Percentiles rank a stretch among this genome's conserved stretches.
Conservation (phyloP, 371 early-diverging fungal genomes). For the Apophysomyces variabilis region DNA sequence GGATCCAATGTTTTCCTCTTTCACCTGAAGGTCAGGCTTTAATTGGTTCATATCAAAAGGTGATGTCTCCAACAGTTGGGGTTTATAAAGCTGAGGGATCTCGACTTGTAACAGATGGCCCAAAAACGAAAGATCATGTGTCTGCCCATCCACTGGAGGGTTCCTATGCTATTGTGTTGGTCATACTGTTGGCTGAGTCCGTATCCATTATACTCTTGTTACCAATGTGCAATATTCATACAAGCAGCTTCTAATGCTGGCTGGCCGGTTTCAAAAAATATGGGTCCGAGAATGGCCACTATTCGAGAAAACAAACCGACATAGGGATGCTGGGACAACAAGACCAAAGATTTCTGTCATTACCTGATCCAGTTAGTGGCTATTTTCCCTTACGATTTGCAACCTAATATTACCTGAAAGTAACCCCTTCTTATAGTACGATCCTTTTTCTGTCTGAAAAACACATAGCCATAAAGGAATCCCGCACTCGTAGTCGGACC, state of each 20-base stretch:
- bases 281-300: slow-evolving; percentile 78
- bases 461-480: slow-evolving; percentile 90
- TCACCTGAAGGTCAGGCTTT: slow-evolving; percentile 68
- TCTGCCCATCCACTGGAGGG: slow-evolving; percentile 34
- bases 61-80: slow-evolving; percentile 83
- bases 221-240: slow-evolving; percentile 84
- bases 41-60: slow-evolving; percentile 71
- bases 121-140: slow-evolving; percentile 77
- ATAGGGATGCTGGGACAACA: slow-evolving; percentile 88
- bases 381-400: neutral
- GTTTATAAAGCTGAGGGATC: slow-evolving; percentile 76
- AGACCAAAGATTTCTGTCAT: slow-evolving; percentile 80
- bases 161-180: slow-evolving; percentile 18
- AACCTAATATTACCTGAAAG: slow-evolving; percentile 66
- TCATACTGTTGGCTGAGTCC: neutral
- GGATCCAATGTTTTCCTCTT: neutral
- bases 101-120: slow-evolving; percentile 72
- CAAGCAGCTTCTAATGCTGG: slow-evolving; percentile 84
- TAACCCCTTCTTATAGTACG: slow-evolving; percentile 86
- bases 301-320: slow-evolving; percentile 84
- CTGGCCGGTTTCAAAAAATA: slow-evolving; percentile 77
- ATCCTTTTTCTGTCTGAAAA: slow-evolving; percentile 93
- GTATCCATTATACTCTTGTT: slow-evolving; percentile 13
- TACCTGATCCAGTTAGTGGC: neutral
- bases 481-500: slow-evolving; percentile 73